phyloP scores from a whole-genome alignment of 169 alveolate genomes.

The Plasmodium gonderi region DNA sequence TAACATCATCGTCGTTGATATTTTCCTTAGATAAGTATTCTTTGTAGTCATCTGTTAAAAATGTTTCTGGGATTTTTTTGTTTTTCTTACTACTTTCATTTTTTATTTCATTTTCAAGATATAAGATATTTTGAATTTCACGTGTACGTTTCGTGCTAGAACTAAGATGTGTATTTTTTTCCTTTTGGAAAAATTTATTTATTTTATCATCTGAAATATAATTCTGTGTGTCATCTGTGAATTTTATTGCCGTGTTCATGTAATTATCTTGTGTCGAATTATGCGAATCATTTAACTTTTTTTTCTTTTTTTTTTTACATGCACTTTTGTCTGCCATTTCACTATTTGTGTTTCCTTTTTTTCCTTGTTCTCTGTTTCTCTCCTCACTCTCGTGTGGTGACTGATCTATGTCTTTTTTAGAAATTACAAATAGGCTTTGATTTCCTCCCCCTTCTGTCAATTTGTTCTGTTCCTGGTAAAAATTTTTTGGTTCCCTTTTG shows the following conservation, averaged over 20 bases:
- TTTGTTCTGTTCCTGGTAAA: background rate
- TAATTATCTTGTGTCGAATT: background rate
- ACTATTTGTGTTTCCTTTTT: too few relatives aligned
- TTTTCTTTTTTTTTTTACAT: background rate
- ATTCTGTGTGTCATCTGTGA: constrained; percentile 14
- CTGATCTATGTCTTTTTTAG: background rate
- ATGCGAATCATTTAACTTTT: background rate
- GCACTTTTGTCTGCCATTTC: too few relatives aligned
- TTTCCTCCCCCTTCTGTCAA: background rate
- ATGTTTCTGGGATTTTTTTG: background rate
- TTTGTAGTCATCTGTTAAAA: background rate
- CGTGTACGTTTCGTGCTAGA: background rate
- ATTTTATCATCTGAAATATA: constrained; percentile 12
- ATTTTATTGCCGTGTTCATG: background rate
- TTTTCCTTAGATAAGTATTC: background rate
- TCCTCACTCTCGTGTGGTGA: background rate
- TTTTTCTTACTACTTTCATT: background rate
- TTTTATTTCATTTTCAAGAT: background rate
- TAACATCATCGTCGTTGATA: background rate
- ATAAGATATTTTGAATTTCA: background rate
- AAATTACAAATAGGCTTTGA: background rate
- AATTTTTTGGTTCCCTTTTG: background rate
- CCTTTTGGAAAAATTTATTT: constrained; percentile 5
- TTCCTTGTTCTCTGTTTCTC: background rate
- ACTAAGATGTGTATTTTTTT: background rate